phyloP scores from a whole-genome alignment of 805 yeast species.

The Yamadazyma phyllophila region DNA sequence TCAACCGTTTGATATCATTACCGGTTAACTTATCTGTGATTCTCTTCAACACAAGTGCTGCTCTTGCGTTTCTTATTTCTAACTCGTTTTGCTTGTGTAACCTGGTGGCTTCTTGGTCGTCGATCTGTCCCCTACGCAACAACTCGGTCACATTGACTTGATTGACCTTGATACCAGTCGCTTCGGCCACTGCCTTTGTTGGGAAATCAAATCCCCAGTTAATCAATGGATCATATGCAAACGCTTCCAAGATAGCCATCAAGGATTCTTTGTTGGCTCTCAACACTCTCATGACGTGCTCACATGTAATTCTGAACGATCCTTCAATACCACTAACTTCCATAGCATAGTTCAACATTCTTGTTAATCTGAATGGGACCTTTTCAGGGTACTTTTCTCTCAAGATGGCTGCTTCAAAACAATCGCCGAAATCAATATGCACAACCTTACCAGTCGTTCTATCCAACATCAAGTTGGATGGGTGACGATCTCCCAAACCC shows the following conservation, averaged over 20 bases:
- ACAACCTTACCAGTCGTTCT: constrained; percentile 92
- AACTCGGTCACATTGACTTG: constrained; percentile 68
- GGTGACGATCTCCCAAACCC: constrained; percentile 97
- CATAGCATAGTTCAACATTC: constrained; percentile 98
- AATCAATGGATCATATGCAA: constrained; percentile 96
- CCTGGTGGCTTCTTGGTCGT: constrained; percentile 70
- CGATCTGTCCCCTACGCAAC: constrained; percentile 68
- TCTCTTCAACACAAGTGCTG: constrained; percentile 82
- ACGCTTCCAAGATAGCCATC: constrained; percentile 97
- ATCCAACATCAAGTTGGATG: constrained; percentile 94
- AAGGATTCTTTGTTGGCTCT: constrained; percentile 93
- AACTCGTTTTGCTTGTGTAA: constrained; percentile 68
- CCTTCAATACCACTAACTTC: constrained; percentile 99
- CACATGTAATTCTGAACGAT: constrained; percentile 92
- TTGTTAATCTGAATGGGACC: constrained; percentile 93
- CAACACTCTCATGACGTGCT: constrained; percentile 92
- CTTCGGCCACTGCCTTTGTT: constrained; percentile 69
- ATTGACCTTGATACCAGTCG: constrained; percentile 67
- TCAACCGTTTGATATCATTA: constrained; percentile 76
- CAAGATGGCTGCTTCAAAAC: constrained; percentile 96
- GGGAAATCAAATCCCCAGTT: constrained; percentile 99
- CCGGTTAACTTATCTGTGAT: constrained; percentile 93
- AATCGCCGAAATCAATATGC: constrained; percentile 98
- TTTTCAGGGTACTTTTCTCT: constrained; percentile 98
- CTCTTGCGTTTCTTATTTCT: constrained; percentile 83